Evolutionary conservation across 441 rosid genomes (phyloP).

Genomic region (Brassica balearica): DNA sequence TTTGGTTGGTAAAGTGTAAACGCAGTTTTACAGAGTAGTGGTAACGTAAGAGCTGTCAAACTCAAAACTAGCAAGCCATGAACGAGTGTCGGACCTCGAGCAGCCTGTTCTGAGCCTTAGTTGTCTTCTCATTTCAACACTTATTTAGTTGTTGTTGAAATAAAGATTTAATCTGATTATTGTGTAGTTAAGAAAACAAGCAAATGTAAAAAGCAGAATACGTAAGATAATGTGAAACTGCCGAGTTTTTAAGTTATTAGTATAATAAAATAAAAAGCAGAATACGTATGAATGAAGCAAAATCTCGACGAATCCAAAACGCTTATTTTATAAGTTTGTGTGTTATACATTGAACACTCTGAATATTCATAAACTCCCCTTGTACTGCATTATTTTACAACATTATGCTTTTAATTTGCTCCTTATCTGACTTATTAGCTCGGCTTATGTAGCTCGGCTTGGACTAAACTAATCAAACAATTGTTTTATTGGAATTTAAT

Average conservation of each 20-base stretch:
- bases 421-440: background rate
- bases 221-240: background rate
- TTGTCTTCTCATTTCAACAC: conserved; percentile 22
- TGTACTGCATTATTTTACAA: background rate
- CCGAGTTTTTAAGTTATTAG: background rate
- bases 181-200: background rate
- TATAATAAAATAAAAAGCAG: background rate
- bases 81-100: conserved; percentile 43
- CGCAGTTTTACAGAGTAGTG: conserved; percentile 13
- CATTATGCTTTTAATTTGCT: conserved; percentile 12
- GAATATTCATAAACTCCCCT: conserved; percentile 24
- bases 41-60: conserved; percentile 8
- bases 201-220: background rate
- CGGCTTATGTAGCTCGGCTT: conserved; percentile 38
- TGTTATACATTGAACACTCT: conserved; percentile 1
- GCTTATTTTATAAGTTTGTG: conserved; percentile 33
- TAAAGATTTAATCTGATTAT: too few species aligned
- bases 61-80: background rate
- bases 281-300: conserved; percentile 43
- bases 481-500: conserved; percentile 8
- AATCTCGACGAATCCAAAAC: conserved; percentile 35
- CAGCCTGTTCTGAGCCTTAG: conserved; percentile 31
- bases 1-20: conserved; percentile 5
- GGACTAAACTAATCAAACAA: conserved; percentile 9
- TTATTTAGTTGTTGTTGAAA: background rate